These are phyloP conservation scores for Cladosporium oxysporum DNA, from an alignment of 2,329 filamentous ascomycete genomes.

Conservation along the genomic window DNA sequence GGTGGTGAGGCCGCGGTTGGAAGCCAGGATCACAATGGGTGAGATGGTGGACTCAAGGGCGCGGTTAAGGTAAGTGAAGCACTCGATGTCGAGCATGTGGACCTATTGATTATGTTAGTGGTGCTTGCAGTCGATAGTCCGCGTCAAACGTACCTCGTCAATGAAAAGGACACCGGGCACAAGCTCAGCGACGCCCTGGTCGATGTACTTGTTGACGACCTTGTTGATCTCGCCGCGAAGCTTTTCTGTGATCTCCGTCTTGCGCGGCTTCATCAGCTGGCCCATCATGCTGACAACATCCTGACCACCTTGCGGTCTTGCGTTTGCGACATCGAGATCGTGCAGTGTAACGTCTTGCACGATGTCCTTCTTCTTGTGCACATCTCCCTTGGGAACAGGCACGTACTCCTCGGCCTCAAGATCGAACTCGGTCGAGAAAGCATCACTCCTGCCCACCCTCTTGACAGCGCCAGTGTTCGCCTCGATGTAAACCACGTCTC, in stretches of 20 bases:
- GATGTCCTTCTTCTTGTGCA: slow-evolving; percentile 99
- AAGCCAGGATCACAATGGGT: slow-evolving; percentile 95
- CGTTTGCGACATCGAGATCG: slow-evolving; percentile 93
- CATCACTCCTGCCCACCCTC: slow-evolving; percentile 91
- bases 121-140: background rate
- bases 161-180: slow-evolving; percentile 99
- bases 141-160: slow-evolving; percentile 72
- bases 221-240: slow-evolving; percentile 96
- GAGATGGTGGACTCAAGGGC: slow-evolving; percentile 94
- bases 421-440: slow-evolving; percentile 97
- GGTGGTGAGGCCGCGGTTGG: slow-evolving; percentile 90
- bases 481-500: slow-evolving; percentile 98
- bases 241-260: slow-evolving; percentile 99
- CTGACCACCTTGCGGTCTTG: slow-evolving; percentile 91
- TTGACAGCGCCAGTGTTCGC: slow-evolving; percentile 98
- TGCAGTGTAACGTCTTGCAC: slow-evolving; percentile 98
- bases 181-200: slow-evolving; percentile 94
- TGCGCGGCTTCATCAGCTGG: slow-evolving; percentile 98
- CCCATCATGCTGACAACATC: slow-evolving; percentile 99
- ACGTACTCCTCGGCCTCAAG: slow-evolving; percentile 99
- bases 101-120: slow-evolving; percentile 58
- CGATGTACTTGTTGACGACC: slow-evolving; percentile 98
- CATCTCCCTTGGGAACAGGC: slow-evolving; percentile 96
- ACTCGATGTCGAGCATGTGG: slow-evolving; percentile 99
- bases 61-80: slow-evolving; percentile 98